These are phyloP conservation scores for Nannizziopsis barbatae DNA, from an alignment of 2,329 filamentous ascomycete species.

Conservation along the genomic window DNA sequence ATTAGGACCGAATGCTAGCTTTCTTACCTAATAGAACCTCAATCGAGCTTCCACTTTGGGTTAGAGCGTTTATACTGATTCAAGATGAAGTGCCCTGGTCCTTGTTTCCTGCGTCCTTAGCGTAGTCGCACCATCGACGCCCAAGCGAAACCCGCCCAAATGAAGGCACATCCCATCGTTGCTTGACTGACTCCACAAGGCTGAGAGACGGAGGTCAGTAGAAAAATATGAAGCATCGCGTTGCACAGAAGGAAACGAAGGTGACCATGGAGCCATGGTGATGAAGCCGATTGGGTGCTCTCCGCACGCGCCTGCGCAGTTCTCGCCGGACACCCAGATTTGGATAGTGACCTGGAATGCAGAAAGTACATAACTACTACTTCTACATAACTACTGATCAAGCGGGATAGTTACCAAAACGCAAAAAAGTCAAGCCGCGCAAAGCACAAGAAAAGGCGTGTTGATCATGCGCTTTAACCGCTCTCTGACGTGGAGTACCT, in stretches of 20 bases:
- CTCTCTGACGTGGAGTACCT: no score
- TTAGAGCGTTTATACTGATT: not conserved
- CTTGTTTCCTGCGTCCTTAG: not conserved
- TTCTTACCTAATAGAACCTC: no score
- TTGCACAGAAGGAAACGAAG: not conserved
- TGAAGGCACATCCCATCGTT: not conserved
- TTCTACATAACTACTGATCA: no score
- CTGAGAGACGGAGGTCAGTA: conserved; percentile 7
- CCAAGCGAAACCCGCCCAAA: conserved; percentile 4
- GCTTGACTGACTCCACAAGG: not conserved
- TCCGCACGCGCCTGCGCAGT: not conserved
- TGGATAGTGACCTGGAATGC: no score
- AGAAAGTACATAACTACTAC: no score
- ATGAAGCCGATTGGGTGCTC: not conserved
- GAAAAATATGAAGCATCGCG: conserved; percentile 1
- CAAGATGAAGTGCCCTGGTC: not conserved
- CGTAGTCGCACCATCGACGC: not conserved
- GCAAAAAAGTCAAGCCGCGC: not conserved
- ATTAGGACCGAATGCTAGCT: not conserved
- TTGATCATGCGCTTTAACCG: conserved; percentile 4
- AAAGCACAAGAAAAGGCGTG: not conserved
- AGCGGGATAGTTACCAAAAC: no score
- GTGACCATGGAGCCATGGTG: not conserved
- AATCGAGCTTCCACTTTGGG: not conserved
- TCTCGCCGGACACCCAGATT: no score